Evolutionary conservation across 2,329 filamentous ascomycete genomes (phyloP), one percentile per base, ranked within the genome.

Genomic region (Alternaria rosae): DNA sequence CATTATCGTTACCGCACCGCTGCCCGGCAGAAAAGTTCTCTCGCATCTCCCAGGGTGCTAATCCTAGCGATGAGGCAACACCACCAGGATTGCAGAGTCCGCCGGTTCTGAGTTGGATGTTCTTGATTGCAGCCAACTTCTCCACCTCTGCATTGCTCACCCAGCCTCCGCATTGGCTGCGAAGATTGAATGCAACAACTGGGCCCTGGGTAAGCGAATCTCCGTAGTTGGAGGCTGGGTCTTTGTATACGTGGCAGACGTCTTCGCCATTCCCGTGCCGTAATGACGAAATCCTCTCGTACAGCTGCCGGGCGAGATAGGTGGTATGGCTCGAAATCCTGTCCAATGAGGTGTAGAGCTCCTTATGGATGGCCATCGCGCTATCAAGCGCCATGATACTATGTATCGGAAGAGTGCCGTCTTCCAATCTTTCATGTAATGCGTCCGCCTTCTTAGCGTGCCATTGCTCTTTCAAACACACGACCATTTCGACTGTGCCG

Each of bases 21-120:
- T 93, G 89, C 0, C 95, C 95, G 3, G 90, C 87, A 0, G 91
- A 92, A 72, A 95, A 97, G 75, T 97, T 97, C 61, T 86, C 86
- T 69, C 85, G 90, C 85, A 97, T 90, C 74, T 98, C 93, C 87
- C 90, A 91, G 0, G 92, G 88, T 48, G 89, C 86, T 54, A 97
- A 84, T 2, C 84, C 83, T n/a, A 98, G 85, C 20, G 89, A 87
- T 1, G 85, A 84, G 13, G 93, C 91, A 60, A 97, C 87, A 1
- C 93, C 93, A 10, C 94, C 95, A 1, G 95, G 94, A 71, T 97
- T 97, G 80, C 95, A 99, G 1, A 97, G 84, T 0, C 93, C 91
- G 6, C 95, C 95, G 1, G 93, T 97, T 38, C 95, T 88, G 17
- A 98, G 82, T 72, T 97, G 92, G 43, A 98, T 91, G 51, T 88